phyloP scores from a whole-genome alignment of 202 grass and related monocot genomes.

The Cymbopogon flexuosus region DNA sequence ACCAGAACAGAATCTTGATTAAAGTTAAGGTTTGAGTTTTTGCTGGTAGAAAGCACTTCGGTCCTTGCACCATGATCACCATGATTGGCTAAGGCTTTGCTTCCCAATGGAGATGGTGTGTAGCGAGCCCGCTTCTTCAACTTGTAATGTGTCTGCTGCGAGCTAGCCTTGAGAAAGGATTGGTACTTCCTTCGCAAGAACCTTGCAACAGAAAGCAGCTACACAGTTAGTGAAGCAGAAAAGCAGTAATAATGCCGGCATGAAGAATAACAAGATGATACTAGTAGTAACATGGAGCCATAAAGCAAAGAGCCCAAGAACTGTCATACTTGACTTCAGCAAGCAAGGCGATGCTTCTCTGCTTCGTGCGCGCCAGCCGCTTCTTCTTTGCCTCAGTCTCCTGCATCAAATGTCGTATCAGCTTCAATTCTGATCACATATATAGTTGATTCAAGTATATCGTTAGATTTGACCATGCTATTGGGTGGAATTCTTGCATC shows the following conservation, averaged over 20 bases:
- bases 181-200: conserved; percentile 60
- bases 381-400: conserved; percentile 65
- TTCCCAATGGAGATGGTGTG: conserved; percentile 2
- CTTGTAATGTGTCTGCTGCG: conserved; percentile 26
- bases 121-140: conserved; percentile 38
- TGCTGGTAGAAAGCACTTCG: conserved; percentile 50
- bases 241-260: neutral
- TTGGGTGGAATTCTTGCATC: neutral
- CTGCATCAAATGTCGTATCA: conserved; percentile 34
- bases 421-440: neutral
- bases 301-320: neutral
- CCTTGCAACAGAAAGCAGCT: conserved; percentile 31
- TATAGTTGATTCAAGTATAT: neutral
- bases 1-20: conserved; percentile 54
- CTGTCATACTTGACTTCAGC: conserved; percentile 68
- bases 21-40: conserved; percentile 30
- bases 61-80: neutral
- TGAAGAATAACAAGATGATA: neutral
- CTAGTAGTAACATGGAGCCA: neutral
- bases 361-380: conserved; percentile 38
- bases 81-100: neutral
- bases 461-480: neutral
- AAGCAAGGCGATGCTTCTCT: conserved; percentile 44
- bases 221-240: neutral
- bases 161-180: conserved; percentile 32